Evolutionary conservation across 768 basidiomycete genomes (phyloP).

Genomic region (Panellus pusillus): DNA sequence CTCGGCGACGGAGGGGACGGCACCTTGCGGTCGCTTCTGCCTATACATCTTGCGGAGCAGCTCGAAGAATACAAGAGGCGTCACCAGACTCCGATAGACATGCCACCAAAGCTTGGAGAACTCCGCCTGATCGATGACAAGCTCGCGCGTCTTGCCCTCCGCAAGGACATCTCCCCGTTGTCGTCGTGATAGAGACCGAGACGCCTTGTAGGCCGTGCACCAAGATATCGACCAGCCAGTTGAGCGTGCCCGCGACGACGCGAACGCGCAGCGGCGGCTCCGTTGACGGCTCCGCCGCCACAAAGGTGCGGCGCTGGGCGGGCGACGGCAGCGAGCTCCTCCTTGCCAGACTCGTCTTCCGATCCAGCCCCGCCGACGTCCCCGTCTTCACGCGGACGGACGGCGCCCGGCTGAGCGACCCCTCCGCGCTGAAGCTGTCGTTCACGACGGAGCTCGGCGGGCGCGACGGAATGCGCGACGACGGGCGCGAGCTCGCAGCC

Average conservation of each 20-base stretch:
- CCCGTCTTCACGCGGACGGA: conserved; percentile 79
- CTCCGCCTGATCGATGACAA: conserved; percentile 71
- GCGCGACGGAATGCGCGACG: conserved; percentile 65
- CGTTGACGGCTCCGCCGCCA: conserved; percentile 61
- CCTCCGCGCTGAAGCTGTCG: conserved; percentile 34
- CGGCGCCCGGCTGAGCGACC: conserved; percentile 55
- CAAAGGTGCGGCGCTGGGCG: conserved; percentile 58
- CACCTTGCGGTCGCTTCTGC: conserved; percentile 45
- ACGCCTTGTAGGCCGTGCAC: conserved; percentile 77
- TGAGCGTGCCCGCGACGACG: conserved; percentile 77
- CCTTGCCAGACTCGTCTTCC: conserved; percentile 74
- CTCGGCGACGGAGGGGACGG: conserved; percentile 42
- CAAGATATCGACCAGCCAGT: conserved; percentile 70
- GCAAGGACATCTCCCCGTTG: conserved; percentile 80
- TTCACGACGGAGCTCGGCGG: conserved; percentile 66
- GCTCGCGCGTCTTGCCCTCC: conserved; percentile 73
- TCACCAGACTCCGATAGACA: conserved; percentile 78
- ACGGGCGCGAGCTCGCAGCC: conserved; percentile 48
- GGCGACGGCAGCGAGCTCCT: conserved; percentile 80
- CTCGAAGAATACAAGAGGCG: conserved; percentile 84
- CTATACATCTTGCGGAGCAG: conserved; percentile 75
- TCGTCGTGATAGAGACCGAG: conserved; percentile 84
- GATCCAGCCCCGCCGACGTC: conserved; percentile 64
- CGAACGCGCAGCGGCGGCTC: conserved; percentile 75
- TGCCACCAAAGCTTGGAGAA: conserved; percentile 83